Evolutionary conservation across 179 eudicot genomes (phyloP), one percentile per base, ranked within the genome.

Genomic region (Carnegiea gigantea): DNA sequence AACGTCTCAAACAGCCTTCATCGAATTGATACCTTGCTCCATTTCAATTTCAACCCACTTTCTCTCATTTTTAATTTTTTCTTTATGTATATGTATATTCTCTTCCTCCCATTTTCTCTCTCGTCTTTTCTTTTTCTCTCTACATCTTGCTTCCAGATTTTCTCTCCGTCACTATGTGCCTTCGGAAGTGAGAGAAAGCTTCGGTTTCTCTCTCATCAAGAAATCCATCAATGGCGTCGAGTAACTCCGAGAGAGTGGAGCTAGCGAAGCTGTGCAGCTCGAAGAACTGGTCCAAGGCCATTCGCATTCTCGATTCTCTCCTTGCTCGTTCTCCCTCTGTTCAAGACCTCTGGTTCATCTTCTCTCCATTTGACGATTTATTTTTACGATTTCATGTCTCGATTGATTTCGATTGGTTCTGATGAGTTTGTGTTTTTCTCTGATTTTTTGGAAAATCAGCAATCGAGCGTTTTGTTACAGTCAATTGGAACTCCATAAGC

Each of bases 401-500:
- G 24, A 75, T 7, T 71, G 51, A 72, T 83, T 74, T 57, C 62
- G 62, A 57, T 57, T 57, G 62, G 17, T 18, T 48, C 53, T 70
- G 21, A 33, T 28, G 67, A 79, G 15, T 43, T 73, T 33, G 28
- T 78, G 21, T 24, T 54, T 73, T 30, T 33, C 9, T 77, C 8
- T 26, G 1, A 18, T 15, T 4, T 68, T 70, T 23, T 57, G 15
- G 9, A 54, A 6, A 82, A 70, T 77, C 90, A 96, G 99, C 88
- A 96, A 96, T 90, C 90, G 99, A 87, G 99, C 99, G 30, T 96
- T 89, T 73, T 96, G 99, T 84, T 96, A 96, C 70, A 89, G 97
- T 82, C 98, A 94, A 87, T 83, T 96, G 91, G 99, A 96, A 92
- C 93, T 96, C n/a, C 98, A 96, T 82, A 96, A 96, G 85, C 99